phyloP scores from a whole-genome alignment of 2,329 filamentous ascomycete species.

The Colletotrichum plurivorum region DNA sequence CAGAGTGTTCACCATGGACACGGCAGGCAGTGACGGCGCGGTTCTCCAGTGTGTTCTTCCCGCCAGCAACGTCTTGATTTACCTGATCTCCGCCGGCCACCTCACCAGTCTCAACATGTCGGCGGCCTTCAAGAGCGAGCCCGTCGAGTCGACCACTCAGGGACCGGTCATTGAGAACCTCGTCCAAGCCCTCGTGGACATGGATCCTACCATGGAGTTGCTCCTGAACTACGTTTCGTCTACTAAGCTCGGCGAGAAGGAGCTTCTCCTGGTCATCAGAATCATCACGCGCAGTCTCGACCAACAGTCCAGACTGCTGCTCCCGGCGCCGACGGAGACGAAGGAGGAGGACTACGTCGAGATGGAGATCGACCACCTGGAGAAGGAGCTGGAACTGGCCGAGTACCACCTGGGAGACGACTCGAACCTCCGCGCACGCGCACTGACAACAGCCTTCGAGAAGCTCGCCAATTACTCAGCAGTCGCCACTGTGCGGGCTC shows the following conservation, averaged over 20 bases:
- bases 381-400: conserved; percentile 77
- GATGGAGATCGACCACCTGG: conserved; percentile 72
- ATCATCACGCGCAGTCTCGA: conserved; percentile 79
- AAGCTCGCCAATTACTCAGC: conserved; percentile 78
- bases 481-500: conserved; percentile 70
- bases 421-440: conserved; percentile 72
- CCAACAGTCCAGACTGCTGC: conserved; percentile 42
- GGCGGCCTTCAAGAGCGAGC: conserved; percentile 67
- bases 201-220: conserved; percentile 78
- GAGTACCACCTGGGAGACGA: conserved; percentile 77
- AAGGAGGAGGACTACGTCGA: conserved; percentile 54
- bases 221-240: conserved; percentile 76
- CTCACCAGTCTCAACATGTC: conserved; percentile 72
- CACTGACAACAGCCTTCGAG: conserved; percentile 77
- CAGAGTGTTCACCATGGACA: conserved; percentile 71
- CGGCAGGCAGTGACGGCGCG: conserved; percentile 43
- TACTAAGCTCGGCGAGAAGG: conserved; percentile 75
- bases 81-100: conserved; percentile 72
- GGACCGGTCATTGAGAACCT: conserved; percentile 65
- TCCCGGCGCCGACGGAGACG: conserved; percentile 38
- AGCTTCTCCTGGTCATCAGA: conserved; percentile 77
- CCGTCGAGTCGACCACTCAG: conserved; percentile 59
- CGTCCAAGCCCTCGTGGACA: conserved; percentile 71
- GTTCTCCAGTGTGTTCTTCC: conserved; percentile 59
- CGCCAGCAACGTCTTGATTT: conserved; percentile 69